Percentiles rank a stretch among this genome's conserved stretches.
Conservation (phyloP, 768 basidiomycete species). For the Hirschioporus abietinus region DNA sequence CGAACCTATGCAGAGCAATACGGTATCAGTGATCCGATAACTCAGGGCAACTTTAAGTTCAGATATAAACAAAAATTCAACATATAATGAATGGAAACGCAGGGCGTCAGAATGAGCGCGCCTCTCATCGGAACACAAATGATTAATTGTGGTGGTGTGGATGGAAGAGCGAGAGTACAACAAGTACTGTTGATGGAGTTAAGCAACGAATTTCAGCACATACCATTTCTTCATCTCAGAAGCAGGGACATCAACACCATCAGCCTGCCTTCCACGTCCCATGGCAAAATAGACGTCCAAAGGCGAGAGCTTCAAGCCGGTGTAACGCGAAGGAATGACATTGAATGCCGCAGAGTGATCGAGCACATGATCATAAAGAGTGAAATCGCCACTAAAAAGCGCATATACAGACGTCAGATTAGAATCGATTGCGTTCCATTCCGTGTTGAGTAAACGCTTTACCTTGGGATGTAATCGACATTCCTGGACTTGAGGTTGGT, state of each 20-base stretch:
- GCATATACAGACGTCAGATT: constrained; percentile 15
- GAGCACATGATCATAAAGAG: constrained; percentile 97
- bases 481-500: constrained; percentile 74
- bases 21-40: constrained; percentile 3
- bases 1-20: constrained; percentile 58
- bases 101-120: background rate
- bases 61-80: background rate
- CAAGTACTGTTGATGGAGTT: background rate
- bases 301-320: constrained; percentile 75
- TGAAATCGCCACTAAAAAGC: constrained; percentile 84
- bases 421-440: constrained; percentile 10
- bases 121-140: background rate
- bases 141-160: background rate
- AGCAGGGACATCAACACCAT: constrained; percentile 92
- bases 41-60: background rate
- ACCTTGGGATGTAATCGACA: constrained; percentile 93
- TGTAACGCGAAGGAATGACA: constrained; percentile 92
- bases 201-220: constrained; percentile 22
- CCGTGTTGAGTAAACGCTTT: constrained; percentile 20
- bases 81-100: background rate
- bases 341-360: constrained; percentile 97
- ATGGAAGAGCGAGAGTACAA: background rate
- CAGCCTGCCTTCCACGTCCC: constrained; percentile 96
- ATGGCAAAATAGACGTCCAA: constrained; percentile 98
- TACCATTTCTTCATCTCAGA: constrained; percentile 99